Evolutionary conservation across 2,329 filamentous ascomycete species (phyloP).

Genomic region (Aspergillus candidus): DNA sequence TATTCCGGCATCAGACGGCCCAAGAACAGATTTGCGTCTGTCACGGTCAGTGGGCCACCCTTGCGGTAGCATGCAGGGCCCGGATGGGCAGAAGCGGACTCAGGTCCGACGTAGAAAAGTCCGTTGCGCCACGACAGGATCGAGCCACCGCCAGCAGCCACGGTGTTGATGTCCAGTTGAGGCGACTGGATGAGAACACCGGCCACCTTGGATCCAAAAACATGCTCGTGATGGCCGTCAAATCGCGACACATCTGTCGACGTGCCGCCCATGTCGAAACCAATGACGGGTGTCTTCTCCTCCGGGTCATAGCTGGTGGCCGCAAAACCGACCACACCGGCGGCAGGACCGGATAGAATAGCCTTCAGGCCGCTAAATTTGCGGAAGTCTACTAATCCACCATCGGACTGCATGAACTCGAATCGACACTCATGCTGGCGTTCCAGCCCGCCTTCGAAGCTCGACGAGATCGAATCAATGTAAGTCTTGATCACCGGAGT

Average conservation of each 20-base stretch:
- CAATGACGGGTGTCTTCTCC: conserved; percentile 80
- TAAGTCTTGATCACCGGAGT: conserved; percentile 76
- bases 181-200: conserved; percentile 92
- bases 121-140: conserved; percentile 80
- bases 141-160: conserved; percentile 71
- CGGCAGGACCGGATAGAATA: conserved; percentile 86
- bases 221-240: conserved; percentile 82
- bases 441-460: conserved; percentile 73
- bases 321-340: conserved; percentile 88
- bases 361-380: conserved; percentile 78
- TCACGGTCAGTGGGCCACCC: conserved; percentile 82
- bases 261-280: conserved; percentile 94
- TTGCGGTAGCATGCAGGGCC: conserved; percentile 91
- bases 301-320: conserved; percentile 81
- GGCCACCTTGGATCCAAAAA: conserved; percentile 88
- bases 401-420: conserved; percentile 95
- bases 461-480: conserved; percentile 50
- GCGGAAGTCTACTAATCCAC: conserved; percentile 53
- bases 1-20: conserved; percentile 83
- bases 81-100: conserved; percentile 85
- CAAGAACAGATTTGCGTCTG: conserved; percentile 84
- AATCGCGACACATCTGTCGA: conserved; percentile 85
- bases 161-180: conserved; percentile 90
- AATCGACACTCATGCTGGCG: conserved; percentile 69
- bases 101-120: conserved; percentile 84